A percentile compares a stretch with the other conserved stretches of the same genome.
These are phyloP conservation scores for Coniochaeta hoffmannii DNA, from an alignment of 2,329 filamentous ascomycete genomes.

Conservation along the genomic window DNA sequence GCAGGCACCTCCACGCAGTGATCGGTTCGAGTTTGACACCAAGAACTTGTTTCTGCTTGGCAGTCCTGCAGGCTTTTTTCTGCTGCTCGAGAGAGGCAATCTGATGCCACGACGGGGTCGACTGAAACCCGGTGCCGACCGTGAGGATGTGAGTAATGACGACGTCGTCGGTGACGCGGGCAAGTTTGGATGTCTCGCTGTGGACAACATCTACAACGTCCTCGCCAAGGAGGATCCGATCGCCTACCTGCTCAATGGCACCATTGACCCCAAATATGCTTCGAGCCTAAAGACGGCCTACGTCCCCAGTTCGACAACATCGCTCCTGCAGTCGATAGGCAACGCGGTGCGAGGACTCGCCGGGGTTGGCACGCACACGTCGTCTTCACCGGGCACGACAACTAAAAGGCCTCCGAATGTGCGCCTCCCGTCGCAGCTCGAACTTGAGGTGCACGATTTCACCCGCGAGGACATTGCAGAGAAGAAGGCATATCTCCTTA, in stretches of 20 bases:
- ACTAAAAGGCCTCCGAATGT: constrained; percentile 30
- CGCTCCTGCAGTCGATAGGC: constrained; percentile 57
- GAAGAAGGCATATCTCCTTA: constrained; percentile 77
- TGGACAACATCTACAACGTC: constrained; percentile 96
- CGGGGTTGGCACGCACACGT: constrained; percentile 27
- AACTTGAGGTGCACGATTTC: constrained; percentile 94
- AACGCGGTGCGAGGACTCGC: constrained; percentile 56
- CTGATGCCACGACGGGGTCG: constrained; percentile 72
- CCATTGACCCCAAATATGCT: constrained; percentile 76
- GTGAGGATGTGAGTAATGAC: constrained; percentile 46
- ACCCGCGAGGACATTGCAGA: constrained; percentile 87
- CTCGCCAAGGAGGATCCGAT: constrained; percentile 68
- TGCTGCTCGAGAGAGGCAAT: constrained; percentile 67
- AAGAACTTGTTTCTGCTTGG: constrained; percentile 84
- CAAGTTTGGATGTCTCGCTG: constrained; percentile 80
- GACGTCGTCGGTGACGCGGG: constrained; percentile 71
- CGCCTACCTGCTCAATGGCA: constrained; percentile 84
- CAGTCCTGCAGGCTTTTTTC: constrained; percentile 86
- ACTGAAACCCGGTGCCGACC: constrained; percentile 66
- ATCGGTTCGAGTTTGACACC: constrained; percentile 85
- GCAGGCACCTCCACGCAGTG: constrained; percentile 33
- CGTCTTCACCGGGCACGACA: constrained; percentile 16
- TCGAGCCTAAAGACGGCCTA: constrained; percentile 67
- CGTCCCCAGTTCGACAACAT: constrained; percentile 65
- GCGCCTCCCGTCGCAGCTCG: constrained; percentile 60